Evolutionary conservation across 176 grass and related monocot genomes (phyloP), one percentile per base, ranked within the genome.

Genomic region (Paspalum notatum): DNA sequence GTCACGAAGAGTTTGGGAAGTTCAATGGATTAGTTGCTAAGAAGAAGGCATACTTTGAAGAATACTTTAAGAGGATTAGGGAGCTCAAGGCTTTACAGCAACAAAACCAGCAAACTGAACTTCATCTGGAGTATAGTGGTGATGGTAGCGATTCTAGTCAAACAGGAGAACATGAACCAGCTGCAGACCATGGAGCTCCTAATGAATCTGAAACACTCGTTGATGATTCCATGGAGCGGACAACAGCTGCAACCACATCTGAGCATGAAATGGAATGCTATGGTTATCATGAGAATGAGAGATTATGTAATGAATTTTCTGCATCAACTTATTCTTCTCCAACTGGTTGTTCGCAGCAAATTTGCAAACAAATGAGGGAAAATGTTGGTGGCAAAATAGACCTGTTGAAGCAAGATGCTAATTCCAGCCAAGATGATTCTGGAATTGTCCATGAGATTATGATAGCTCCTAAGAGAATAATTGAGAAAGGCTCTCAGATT

Each of bases 111-210:
- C 92, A 93, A 83, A 99, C 88, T 41, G 92, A 91, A 62, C 88
- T 99, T 68, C 91, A 87, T 85, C 68, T 99, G 68, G 96, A 93
- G 13, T 99, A 99, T 63, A 85, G 76, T 84, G 86, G 93, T 11
- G 96, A 99, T 68, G 96, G 90, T n/a, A 99, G 92, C 58, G 86
- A 89, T 87, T 99, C 96, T 85, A 94, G 93, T 77, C 88, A 99
- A 74, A 89, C 88, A 75, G 88, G 87, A 78, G 96, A 95, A 83
- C 79, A 79, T 41, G 89, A 84, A 82, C 70, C 75, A 64, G 45
- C 66, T 66, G 75, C 82, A 72, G 71, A 91, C 69, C 42, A 76
- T 27, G 79, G 74, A 86, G 63, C 57, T 37, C 39, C 72, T 46
- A 68, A 71, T 85, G 92, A 82, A 74, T 84, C 72, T 68, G 66